A percentile compares a stretch with the other conserved stretches of the same genome.
Conservation (phyloP, 2,329 filamentous ascomycete genomes). For the Diplocarpon rosae region DNA sequence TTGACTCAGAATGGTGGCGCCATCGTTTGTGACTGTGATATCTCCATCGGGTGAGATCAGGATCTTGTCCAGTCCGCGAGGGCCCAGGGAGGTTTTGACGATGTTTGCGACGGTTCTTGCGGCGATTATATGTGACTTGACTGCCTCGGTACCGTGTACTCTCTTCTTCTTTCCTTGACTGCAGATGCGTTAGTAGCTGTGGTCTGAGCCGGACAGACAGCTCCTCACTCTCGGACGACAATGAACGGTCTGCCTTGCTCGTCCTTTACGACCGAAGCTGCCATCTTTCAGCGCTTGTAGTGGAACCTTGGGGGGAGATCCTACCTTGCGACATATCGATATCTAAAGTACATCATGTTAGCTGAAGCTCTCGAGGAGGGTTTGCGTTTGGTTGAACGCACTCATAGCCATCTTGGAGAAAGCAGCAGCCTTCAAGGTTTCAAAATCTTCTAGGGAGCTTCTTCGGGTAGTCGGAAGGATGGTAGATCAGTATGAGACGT, state of each 20-base stretch:
- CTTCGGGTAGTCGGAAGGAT: neutral
- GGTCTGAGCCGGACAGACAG: neutral
- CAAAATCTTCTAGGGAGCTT: conserved; percentile 2
- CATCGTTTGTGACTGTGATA: conserved; percentile 98
- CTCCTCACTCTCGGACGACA: conserved; percentile 84
- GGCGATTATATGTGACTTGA: conserved; percentile 96
- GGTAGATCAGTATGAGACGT: neutral
- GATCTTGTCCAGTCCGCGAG: conserved; percentile 96
- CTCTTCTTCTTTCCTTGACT: conserved; percentile 97
- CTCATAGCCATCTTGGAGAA: conserved; percentile 46
- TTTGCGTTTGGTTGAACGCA: conserved; percentile 30
- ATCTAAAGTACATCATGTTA: conserved; percentile 39
- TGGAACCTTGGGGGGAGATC: conserved; percentile 10
- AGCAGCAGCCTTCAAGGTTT: conserved; percentile 13
- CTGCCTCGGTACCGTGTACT: conserved; percentile 89
- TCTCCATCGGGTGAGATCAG: conserved; percentile 97
- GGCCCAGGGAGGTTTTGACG: conserved; percentile 92
- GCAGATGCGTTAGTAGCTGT: conserved; percentile 19
- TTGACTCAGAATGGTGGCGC: conserved; percentile 91
- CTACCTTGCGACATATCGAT: conserved; percentile 77
- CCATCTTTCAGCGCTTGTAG: conserved; percentile 17
- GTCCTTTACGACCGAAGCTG: conserved; percentile 79
- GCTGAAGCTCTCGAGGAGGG: conserved; percentile 13
- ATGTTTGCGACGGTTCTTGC: conserved; percentile 94
- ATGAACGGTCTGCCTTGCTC: conserved; percentile 97